Conservation (phyloP, 2,329 filamentous ascomycete species). For the Stemphylium beticola region DNA sequence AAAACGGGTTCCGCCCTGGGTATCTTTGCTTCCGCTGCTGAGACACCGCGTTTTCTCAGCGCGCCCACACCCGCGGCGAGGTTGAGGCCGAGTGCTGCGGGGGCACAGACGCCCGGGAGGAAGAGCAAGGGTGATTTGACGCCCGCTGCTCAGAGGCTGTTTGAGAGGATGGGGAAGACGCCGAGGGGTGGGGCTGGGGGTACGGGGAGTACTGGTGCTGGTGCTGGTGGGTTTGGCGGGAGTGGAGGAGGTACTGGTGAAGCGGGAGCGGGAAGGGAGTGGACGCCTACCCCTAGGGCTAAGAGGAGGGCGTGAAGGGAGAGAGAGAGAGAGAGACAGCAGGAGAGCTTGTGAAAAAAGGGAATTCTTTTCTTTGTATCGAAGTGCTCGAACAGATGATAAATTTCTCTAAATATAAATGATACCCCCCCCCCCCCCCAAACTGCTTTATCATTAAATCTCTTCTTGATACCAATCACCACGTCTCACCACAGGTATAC, state of each 20-base stretch:
- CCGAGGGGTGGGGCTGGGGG: constrained; percentile 10
- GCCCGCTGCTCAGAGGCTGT: constrained; percentile 69
- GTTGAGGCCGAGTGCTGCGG: constrained; percentile 55
- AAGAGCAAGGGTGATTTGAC: constrained; percentile 67
- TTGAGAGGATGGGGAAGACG: constrained; percentile 50
- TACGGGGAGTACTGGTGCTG: constrained; percentile 10
- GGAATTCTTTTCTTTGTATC: constrained; percentile 10
- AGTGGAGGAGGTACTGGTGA: background rate
- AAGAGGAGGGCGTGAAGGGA: constrained; percentile 3
- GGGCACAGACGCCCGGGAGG: constrained; percentile 28
- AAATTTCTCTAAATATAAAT: too few species aligned
- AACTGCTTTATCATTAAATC: too few species aligned
- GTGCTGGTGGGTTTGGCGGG: constrained; percentile 23
- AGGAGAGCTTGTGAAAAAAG: background rate
- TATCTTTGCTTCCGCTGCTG: constrained; percentile 32
- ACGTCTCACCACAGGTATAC: too few species aligned
- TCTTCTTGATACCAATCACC: too few species aligned
- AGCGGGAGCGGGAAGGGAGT: constrained; percentile 21
- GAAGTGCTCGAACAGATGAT: constrained; percentile 37
- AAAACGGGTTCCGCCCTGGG: constrained; percentile 30
- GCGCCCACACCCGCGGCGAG: constrained; percentile 68
- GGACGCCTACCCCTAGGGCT: constrained; percentile 40
- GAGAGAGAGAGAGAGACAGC: background rate
- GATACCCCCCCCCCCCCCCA: too few species aligned
- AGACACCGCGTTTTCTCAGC: constrained; percentile 70